Base-by-base conservation (phyloP, 495 filamentous ascomycete genomes). In the Penicillium malachiteum region DNA sequence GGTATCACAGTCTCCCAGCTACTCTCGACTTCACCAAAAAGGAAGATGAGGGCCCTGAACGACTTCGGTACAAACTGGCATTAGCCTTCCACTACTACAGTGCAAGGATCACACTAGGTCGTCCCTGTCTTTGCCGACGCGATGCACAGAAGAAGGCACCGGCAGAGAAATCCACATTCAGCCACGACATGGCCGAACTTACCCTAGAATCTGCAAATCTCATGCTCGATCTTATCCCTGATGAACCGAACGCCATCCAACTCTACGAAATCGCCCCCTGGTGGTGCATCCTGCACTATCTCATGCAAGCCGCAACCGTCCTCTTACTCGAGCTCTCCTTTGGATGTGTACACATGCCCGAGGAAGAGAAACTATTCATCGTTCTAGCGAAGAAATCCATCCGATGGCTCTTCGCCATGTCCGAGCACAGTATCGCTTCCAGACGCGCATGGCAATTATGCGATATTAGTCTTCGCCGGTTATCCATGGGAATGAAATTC, bases 231-330 rank as follows among this genome's bases (percentile, higher is more conserved):
- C 63, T 87, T 31, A 66, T 89, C 6, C 81, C 79, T 0, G 73
- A 80, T 33, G 56, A 70, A 21, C 73, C 76, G 1, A 70, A 79
- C 40, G 63, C 73, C 4, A 55, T 72, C 16, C 73, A 70, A 26
- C 68, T 88, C 5, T 85, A 86, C 55, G 64, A 72, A n/a, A 70
- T 81, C 6, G 65, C 76, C 7, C 84, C 84, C 11, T 89, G 85
- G 85, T 89, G 84, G 84, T 81, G 76, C 43, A 70, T 84, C 9
- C 68, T 89, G 12, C 86, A 89, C 59, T 82, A 83, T 50, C 67
- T 89, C 16, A 86, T 86, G 75, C 83, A 87, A 68, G 79, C 84
- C 0, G 69, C 77, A 4, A 81, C 79, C 1, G 77, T 87, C 11
- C 67, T 88, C 7, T 76, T 88, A 59, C 73, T 87, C 12, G 86